These are phyloP conservation scores for Acanthochlamys bracteata DNA, from an alignment of 106 monocot species.

Conservation along the genomic window DNA sequence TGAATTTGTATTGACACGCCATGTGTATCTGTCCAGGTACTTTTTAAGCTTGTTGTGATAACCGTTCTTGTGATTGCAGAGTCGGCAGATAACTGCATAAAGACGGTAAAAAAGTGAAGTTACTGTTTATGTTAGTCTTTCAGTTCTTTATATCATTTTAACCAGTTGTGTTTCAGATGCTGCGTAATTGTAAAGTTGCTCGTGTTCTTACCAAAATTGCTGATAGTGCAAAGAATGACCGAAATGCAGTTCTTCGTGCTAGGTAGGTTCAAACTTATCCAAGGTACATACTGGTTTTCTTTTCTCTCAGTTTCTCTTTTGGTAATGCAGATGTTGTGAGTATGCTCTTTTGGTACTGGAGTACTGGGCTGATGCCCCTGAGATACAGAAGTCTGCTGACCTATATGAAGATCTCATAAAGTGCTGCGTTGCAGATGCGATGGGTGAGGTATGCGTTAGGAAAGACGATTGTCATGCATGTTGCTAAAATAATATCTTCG, in stretches of 20 bases:
- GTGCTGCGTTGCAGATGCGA: conserved; percentile 98
- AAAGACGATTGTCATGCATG: no score
- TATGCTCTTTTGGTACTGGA: conserved; percentile 95
- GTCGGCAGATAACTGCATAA: conserved; percentile 97
- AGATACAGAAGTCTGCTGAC: conserved; percentile 90
- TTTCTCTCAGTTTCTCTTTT: background rate
- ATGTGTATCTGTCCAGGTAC: conserved; percentile 34
- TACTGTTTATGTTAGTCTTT: background rate
- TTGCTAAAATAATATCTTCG: no score
- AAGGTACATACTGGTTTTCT: background rate
- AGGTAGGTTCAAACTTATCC: conserved; percentile 28
- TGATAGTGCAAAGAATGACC: conserved; percentile 89
- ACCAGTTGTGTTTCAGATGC: conserved; percentile 37
- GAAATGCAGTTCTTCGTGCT: conserved; percentile 91
- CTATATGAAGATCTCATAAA: conserved; percentile 95
- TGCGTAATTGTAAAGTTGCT: conserved; percentile 94
- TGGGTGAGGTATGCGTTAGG: conserved; percentile 75
- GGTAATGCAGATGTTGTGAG: conserved; percentile 82
- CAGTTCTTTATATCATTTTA: no score
- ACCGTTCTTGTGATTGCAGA: conserved; percentile 99
- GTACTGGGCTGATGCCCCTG: conserved; percentile 99
- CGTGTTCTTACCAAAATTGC: conserved; percentile 82
- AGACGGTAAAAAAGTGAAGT: conserved; percentile 51
- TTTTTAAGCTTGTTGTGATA: conserved; percentile 99
- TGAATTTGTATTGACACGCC: conserved; percentile 2